A percentile compares a stretch with the other conserved stretches of the same genome.
These are phyloP conservation scores for Fusarium sacchari DNA, from an alignment of 2,329 filamentous ascomycete genomes.

Conservation along the genomic window DNA sequence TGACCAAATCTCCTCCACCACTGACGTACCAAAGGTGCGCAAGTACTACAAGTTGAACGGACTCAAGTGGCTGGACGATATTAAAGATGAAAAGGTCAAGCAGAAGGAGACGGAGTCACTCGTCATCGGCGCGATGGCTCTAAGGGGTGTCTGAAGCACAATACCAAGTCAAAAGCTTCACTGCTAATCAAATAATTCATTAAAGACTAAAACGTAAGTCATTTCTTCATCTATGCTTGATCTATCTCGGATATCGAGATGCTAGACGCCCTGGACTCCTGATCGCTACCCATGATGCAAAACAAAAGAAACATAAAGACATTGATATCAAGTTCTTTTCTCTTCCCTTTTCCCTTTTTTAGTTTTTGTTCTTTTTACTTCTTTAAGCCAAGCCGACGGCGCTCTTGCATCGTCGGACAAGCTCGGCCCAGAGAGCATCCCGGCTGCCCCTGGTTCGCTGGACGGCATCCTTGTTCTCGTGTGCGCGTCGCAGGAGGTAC, in stretches of 20 bases:
- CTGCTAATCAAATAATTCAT: constrained; percentile 1
- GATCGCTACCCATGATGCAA: constrained; percentile 46
- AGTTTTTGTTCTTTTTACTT: background rate
- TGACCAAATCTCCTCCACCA: constrained; percentile 64
- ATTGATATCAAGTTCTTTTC: constrained; percentile 37
- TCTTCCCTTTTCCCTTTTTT: constrained; percentile 12
- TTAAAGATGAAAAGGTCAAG: constrained; percentile 56
- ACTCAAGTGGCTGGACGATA: constrained; percentile 59
- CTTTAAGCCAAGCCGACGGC: constrained; percentile 51
- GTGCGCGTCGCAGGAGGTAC: constrained; percentile 70
- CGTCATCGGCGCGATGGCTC: constrained; percentile 79
- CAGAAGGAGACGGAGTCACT: constrained; percentile 72
- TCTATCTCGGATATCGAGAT: constrained; percentile 41
- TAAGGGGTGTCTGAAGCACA: constrained; percentile 50
- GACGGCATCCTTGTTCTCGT: constrained; percentile 80
- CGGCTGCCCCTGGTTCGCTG: constrained; percentile 69
- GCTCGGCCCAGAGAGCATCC: constrained; percentile 70
- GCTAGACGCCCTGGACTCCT: constrained; percentile 43
- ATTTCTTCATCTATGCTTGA: constrained; percentile 42
- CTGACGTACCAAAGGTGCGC: constrained; percentile 75
- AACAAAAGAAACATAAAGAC: constrained; percentile 34
- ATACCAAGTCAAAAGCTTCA: background rate
- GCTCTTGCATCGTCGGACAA: constrained; percentile 64
- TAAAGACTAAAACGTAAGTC: constrained; percentile 41
- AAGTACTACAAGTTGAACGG: constrained; percentile 89